phyloP scores from a whole-genome alignment of 208 protist species.

The Leishmania braziliensis region DNA sequence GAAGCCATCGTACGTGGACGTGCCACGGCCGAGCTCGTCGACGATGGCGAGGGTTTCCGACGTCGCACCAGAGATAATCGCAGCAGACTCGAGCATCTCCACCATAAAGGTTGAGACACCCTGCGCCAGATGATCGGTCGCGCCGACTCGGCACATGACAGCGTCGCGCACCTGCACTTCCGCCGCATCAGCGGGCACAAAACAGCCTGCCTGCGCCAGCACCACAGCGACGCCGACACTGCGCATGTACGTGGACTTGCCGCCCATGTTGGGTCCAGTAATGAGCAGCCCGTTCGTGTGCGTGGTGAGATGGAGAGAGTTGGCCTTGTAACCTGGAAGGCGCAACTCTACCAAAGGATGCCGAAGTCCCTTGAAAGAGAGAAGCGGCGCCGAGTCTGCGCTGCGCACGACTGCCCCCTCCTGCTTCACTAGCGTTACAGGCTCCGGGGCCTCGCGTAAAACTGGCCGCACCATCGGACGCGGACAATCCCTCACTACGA shows the following conservation, averaged over 20 bases:
- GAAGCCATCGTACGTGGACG: slow-evolving; percentile 99
- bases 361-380: slow-evolving; percentile 78
- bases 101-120: slow-evolving; percentile 99
- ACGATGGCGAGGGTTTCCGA: slow-evolving; percentile 97
- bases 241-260: slow-evolving; percentile 99
- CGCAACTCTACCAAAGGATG: slow-evolving; percentile 91
- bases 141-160: slow-evolving; percentile 99
- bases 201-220: slow-evolving; percentile 99
- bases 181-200: slow-evolving; percentile 96
- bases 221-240: slow-evolving; percentile 96
- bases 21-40: slow-evolving; percentile 99
- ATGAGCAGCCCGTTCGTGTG: slow-evolving; percentile 83
- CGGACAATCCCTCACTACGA: slow-evolving; percentile 87
- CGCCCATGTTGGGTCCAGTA: slow-evolving; percentile 97
- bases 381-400: slow-evolving; percentile 18
- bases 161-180: slow-evolving; percentile 87
- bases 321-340: slow-evolving; percentile 76
- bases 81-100: slow-evolving; percentile 99
- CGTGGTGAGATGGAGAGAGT: slow-evolving; percentile 79
- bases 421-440: slow-evolving; percentile 14
- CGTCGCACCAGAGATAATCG: slow-evolving; percentile 96
- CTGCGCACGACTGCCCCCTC: not conserved
- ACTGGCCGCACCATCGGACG: slow-evolving; percentile 91
- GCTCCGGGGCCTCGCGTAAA: slow-evolving; percentile 30
- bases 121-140: slow-evolving; percentile 95